Base-by-base conservation (phyloP, 2,329 filamentous ascomycete genomes). In the Sporothrix phasma region DNA sequence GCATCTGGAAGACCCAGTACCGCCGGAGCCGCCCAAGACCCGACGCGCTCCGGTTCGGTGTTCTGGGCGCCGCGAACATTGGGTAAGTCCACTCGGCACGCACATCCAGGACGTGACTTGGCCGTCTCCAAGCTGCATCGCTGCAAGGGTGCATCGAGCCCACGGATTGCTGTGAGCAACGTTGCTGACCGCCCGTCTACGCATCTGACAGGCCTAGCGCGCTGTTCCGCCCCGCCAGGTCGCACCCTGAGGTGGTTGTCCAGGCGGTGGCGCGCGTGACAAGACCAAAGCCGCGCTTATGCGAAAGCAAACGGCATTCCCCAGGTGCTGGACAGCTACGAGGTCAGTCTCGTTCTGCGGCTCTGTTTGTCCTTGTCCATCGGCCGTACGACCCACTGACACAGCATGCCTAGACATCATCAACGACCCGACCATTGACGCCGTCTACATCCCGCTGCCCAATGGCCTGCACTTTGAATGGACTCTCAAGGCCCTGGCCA, bases 261-360 rank as follows among this genome's bases (percentile, higher is more conserved):
- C 75, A 78, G 8, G 79, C 78, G 4, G 76, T 86, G 1, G 81
- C 83, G 80, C 82, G 2, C 75, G 82, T 4, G 78, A 83, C 69
- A 72, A 68, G 37, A 71, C 70, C 4, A 79, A 74, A 60, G 83
- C 82, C 0, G 71, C 76, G 59, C 73, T 0, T 84, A 76, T 71
- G 82, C 81, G 2, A 79, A 78, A 67, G 80, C 78, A 65, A 73
- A 84, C 69, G 73, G 73, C 8, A 82, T 85, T 54, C 79, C 78
- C 0, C 75, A 80, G 31, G 79, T 81, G 7, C 74, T 78, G 68
- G 71, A 75, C 62, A 73, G 73, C 60, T 85, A 85, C 66, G 74
- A 84, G 79, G 78, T 78, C 71, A 7, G 64, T 41, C 5, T n/a
- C 1, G 19, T 13, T 26, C 15, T 29, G 13, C 29, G 10, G 2